Conservation (phyloP, 2,329 filamentous ascomycete species). For the Pseudogymnoascus verrucosus region DNA sequence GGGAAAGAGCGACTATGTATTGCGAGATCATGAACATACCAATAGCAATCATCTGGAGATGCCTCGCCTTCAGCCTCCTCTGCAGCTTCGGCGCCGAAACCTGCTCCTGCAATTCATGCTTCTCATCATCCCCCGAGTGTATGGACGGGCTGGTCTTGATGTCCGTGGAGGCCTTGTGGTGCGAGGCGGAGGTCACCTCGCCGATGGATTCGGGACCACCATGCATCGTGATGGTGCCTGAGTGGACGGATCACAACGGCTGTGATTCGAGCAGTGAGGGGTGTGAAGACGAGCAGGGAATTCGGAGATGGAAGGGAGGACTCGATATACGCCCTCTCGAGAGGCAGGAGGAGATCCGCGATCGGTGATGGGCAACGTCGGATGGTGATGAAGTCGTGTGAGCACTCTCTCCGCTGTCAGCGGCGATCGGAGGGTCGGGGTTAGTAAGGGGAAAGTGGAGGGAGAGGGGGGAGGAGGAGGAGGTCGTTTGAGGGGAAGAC, state of each 20-base stretch:
- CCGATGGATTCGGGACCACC: not conserved
- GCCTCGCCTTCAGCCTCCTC: constrained; percentile 43
- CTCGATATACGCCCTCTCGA: not conserved
- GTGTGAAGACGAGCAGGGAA: not conserved
- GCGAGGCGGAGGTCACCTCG: not conserved
- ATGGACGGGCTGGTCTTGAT: not conserved
- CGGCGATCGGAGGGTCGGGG: not conserved
- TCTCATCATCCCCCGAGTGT: constrained; percentile 20
- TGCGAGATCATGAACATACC: constrained; percentile 24
- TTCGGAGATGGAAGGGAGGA: not conserved
- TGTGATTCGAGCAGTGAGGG: not conserved
- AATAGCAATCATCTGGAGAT: constrained; percentile 62
- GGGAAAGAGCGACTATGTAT: not conserved
- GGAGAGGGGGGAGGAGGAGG: not conserved
- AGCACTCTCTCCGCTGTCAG: not conserved
- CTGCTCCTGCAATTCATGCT: constrained; percentile 19
- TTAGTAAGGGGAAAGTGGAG: not conserved
- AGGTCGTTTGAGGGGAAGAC: not conserved
- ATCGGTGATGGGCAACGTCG: not conserved
- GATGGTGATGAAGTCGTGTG: not conserved
- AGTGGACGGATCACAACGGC: not conserved
- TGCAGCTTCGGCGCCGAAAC: constrained; percentile 15
- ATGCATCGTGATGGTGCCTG: not conserved
- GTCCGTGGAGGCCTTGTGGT: not conserved
- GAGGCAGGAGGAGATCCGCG: not conserved